phyloP scores from a whole-genome alignment of 352 stramenopile genomes.

The Phytopythium montanum region DNA sequence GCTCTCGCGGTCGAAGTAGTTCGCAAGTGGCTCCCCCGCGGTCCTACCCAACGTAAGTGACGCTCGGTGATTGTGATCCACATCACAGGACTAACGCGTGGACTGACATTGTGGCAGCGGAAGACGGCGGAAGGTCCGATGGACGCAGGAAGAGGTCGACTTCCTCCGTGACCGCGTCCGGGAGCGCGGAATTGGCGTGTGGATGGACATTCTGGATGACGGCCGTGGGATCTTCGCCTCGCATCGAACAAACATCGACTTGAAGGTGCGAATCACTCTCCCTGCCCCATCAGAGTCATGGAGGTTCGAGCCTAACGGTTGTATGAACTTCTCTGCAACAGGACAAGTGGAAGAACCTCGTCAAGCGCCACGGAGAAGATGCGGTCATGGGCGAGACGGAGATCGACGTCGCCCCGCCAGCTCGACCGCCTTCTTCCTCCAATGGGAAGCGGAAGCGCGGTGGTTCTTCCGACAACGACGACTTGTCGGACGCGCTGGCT shows the following conservation, averaged over 20 bases:
- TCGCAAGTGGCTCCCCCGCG: too few species aligned
- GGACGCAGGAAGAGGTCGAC: slow-evolving; percentile 41
- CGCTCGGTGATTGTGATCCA: background rate
- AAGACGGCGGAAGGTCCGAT: slow-evolving; percentile 28
- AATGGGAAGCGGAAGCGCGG: background rate
- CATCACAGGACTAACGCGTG: background rate
- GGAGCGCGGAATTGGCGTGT: slow-evolving; percentile 35
- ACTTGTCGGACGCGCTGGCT: background rate
- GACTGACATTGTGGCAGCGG: slow-evolving; percentile 1
- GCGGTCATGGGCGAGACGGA: background rate
- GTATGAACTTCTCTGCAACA: background rate
- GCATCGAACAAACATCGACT: slow-evolving; percentile 56
- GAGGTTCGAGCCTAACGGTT: background rate
- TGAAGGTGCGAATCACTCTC: slow-evolving; percentile 38
- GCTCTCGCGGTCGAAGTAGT: background rate
- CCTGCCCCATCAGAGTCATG: background rate
- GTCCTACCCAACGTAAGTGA: background rate
- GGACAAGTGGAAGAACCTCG: slow-evolving; percentile 48
- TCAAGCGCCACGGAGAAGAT: slow-evolving; percentile 3
- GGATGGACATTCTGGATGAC: slow-evolving; percentile 40
- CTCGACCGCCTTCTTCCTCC: background rate
- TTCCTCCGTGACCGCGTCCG: slow-evolving; percentile 37
- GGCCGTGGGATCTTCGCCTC: slow-evolving; percentile 32
- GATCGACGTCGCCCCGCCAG: background rate
- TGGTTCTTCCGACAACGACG: background rate